Conservation (phyloP, 768 basidiomycete genomes). For the Panellus pusillus region DNA sequence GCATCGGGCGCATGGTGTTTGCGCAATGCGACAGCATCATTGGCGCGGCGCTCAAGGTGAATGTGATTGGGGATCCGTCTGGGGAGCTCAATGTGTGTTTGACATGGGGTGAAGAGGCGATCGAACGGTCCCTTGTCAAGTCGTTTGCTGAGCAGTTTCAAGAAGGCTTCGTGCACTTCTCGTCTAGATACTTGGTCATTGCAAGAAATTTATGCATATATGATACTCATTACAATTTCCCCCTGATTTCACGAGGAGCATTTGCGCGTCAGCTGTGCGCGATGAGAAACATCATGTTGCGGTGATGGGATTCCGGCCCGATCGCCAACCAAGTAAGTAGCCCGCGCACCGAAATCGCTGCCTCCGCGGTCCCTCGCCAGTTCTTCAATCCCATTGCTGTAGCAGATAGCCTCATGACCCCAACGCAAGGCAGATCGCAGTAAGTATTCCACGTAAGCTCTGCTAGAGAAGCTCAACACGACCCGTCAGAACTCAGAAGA, state of each 20-base stretch:
- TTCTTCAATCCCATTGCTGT: no score
- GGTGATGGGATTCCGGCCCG: no score
- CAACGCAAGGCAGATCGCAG: no score
- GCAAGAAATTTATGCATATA: background rate
- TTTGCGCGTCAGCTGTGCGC: no score
- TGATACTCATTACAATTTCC: no score
- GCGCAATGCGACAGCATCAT: slow-evolving; percentile 30
- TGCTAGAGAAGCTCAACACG: background rate
- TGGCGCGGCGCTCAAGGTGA: slow-evolving; percentile 32
- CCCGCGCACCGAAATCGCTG: no score
- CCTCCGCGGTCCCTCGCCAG: no score
- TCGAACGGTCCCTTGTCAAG: slow-evolving; percentile 24
- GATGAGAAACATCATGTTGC: no score
- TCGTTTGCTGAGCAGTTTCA: background rate
- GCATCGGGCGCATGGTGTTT: slow-evolving; percentile 26
- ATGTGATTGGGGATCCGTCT: slow-evolving; percentile 27
- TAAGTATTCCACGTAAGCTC: no score
- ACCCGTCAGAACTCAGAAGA: background rate
- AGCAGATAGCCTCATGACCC: no score
- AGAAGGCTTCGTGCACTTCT: background rate
- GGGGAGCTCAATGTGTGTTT: slow-evolving; percentile 27
- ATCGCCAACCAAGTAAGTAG: no score
- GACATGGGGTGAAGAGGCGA: slow-evolving; percentile 27
- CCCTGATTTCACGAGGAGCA: no score
- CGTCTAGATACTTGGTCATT: background rate